Conservation (phyloP, 176 grass and related monocot species). For the Puya raimondii region DNA sequence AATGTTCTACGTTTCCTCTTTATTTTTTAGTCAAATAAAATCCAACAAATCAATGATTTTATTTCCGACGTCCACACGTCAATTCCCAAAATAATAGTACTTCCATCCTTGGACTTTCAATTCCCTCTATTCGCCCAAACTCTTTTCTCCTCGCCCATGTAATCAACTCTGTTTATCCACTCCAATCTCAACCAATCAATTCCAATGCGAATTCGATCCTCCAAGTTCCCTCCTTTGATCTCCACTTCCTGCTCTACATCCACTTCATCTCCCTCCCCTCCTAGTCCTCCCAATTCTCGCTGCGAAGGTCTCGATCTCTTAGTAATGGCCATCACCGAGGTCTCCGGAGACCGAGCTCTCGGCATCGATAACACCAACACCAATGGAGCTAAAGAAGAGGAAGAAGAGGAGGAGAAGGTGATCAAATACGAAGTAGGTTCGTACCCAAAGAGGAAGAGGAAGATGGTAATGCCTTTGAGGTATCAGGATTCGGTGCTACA, state of each 20-base stretch:
- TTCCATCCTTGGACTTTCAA: background rate
- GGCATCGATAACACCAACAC: background rate
- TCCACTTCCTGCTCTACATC: background rate
- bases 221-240: conserved; percentile 11
- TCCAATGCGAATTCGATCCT: conserved; percentile 24
- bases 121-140: background rate
- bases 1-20: no score
- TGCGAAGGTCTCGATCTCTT: conserved; percentile 12
- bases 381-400: background rate
- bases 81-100: no score
- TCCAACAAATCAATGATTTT: no score
- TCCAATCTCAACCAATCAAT: conserved; percentile 5
- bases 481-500: conserved; percentile 24
- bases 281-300: background rate
- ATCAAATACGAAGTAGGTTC: background rate
- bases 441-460: conserved; percentile 9
- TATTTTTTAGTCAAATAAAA: no score
- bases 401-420: background rate
- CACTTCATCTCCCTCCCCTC: background rate
- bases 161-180: background rate
- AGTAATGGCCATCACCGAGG: conserved; percentile 2
- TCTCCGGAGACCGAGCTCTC: conserved; percentile 7
- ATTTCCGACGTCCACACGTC: no score
- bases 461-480: conserved; percentile 16
- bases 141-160: background rate